Conservation (phyloP, 169 alveolate species). For the Cryptosporidium baileyi region DNA sequence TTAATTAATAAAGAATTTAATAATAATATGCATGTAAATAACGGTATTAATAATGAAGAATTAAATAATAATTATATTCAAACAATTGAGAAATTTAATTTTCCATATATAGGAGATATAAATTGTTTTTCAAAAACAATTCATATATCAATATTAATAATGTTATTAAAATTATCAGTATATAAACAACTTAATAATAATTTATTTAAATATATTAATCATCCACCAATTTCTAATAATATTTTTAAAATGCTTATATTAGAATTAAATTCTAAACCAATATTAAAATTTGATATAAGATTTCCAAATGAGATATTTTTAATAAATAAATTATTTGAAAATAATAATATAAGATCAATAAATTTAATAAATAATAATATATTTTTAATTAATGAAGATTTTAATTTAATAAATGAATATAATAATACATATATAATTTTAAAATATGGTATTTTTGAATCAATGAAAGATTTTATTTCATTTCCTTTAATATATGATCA, state of each 20-base stretch:
- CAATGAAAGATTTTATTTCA: not conserved
- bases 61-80: not conserved
- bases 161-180: constrained; percentile 16
- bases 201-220: constrained; percentile 7
- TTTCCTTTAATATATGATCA: not conserved
- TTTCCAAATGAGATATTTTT: constrained; percentile 17
- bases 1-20: not conserved
- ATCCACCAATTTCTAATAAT: constrained; percentile 24
- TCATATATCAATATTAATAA: constrained; percentile 10
- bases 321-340: not conserved
- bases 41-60: not conserved
- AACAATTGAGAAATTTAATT: constrained; percentile 7
- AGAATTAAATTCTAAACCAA: constrained; percentile 19
- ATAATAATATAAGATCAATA: too few relatives aligned
- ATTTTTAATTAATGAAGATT: not conserved
- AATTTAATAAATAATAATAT: not conserved
- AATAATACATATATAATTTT: not conserved
- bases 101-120: constrained; percentile 43
- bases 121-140: constrained; percentile 28
- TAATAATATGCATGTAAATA: too few relatives aligned
- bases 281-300: not conserved
- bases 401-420: not conserved
- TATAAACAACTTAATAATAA: constrained; percentile 15
- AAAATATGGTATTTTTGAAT: constrained; percentile 16
- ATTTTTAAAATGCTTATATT: not conserved